Evolutionary conservation across 257 asterid genomes (phyloP), one percentile per base, ranked within the genome.

Genomic region (Solanum commersonii): DNA sequence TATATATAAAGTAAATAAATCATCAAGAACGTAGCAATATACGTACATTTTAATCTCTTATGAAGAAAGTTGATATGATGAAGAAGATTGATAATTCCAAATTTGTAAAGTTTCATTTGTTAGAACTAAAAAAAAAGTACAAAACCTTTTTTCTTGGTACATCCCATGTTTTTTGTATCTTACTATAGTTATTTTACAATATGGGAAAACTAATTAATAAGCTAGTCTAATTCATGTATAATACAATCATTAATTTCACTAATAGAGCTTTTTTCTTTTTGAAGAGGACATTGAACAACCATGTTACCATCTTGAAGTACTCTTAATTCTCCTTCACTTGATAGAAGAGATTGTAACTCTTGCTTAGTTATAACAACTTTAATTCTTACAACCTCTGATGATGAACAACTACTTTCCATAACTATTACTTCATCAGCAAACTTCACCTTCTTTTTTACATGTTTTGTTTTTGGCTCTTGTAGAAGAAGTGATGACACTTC

Each of bases 341-440:
- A 79, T 71, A 71, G 25, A 87, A 96, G 91, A 27, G 91, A 94
- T 88, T 91, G 92, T 86, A 95, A 92, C 88, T 95, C 95, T 86
- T 95, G 91, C 92, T 94, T 95, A 82, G 92, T 92, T 88, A 95
- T 92, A 52, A 96, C 89, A 40, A 96, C 87, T 95, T 96, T 96
- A 77, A 96, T 93, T 90, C 97, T 92, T 91, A 93, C 89, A 8
- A 92, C 94, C 35, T 93, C 93, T 27, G 88, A 71, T 71, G 78
- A 71, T 71, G 78, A 65, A 10, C 65, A 77, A 84, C 25, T 88
- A 56, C 72, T 92, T 71, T 93, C 92, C 49, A 78, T 73, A 5
- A 87, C 87, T 10, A 74, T 10, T 74, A 74, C 52, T 10, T 90
- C 90, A 8, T 93, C 95, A 11, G 95, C 83, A 88, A 92, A 89